Percentiles rank a stretch among this genome's conserved stretches.
Evolutionary conservation across 306 rosid genomes (phyloP).

Genomic region (Vicia faba): DNA sequence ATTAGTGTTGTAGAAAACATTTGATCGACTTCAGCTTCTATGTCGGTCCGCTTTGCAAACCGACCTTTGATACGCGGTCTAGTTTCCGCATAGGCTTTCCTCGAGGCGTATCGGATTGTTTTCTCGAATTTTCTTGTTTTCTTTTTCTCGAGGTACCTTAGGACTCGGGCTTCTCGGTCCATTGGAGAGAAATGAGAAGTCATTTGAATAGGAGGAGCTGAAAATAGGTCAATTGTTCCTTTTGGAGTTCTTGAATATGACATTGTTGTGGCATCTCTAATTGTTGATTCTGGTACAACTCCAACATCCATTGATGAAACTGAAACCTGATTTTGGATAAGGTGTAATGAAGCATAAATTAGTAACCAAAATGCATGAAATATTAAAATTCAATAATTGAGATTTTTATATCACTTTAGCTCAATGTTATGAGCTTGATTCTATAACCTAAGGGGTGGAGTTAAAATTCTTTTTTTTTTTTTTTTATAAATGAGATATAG

Average conservation of each 20-base stretch:
- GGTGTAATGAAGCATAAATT: neutral
- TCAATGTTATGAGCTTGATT: no score
- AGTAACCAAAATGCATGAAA: conserved; percentile 4
- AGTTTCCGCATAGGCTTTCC: conserved; percentile 97
- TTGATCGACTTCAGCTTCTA: conserved; percentile 75
- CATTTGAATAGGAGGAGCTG: conserved; percentile 60
- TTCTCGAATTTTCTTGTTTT: conserved; percentile 91
- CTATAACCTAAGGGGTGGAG: no score
- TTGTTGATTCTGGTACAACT: conserved; percentile 77
- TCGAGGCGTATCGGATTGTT: conserved; percentile 89
- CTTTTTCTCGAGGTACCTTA: conserved; percentile 88
- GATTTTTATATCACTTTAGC: no score
- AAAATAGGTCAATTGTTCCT: conserved; percentile 84
- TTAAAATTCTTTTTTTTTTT: no score
- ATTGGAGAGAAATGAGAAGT: conserved; percentile 66
- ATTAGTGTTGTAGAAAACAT: conserved; percentile 69
- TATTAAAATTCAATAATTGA: neutral
- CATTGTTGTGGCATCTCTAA: conserved; percentile 65
- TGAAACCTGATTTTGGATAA: conserved; percentile 56
- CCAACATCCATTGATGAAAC: conserved; percentile 85
- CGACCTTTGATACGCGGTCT: conserved; percentile 94
- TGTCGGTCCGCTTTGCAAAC: conserved; percentile 74
- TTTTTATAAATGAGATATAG: no score
- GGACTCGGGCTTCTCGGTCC: conserved; percentile 92
- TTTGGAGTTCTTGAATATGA: conserved; percentile 66